phyloP scores from a whole-genome alignment of 305 asterid species.

The Lippia alba region DNA sequence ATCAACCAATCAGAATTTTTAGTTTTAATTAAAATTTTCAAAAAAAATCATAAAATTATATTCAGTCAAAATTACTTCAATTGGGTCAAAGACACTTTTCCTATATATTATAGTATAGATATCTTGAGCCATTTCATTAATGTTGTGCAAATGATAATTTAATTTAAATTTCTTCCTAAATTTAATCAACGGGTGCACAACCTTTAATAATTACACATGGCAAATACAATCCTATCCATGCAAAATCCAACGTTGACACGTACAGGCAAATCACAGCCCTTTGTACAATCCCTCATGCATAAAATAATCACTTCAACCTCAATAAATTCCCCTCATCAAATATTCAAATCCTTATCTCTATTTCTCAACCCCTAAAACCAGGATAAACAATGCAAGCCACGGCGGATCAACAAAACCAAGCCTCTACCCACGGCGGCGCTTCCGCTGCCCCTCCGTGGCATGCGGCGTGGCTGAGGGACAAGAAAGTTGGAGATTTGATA shows the following conservation, averaged over 20 bases:
- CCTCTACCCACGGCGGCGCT: neutral
- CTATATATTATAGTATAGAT: too few species aligned
- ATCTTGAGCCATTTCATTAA: too few species aligned
- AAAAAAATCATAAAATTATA: too few species aligned
- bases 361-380: neutral
- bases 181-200: too few species aligned
- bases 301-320: neutral
- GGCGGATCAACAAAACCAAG: neutral
- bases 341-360: neutral
- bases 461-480: slow-evolving; percentile 45
- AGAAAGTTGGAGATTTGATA: slow-evolving; percentile 50
- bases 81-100: too few species aligned
- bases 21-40: too few species aligned
- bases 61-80: too few species aligned
- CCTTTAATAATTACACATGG: neutral
- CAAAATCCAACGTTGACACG: neutral
- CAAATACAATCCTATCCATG: neutral
- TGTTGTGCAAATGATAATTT: too few species aligned
- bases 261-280: neutral
- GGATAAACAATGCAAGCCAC: neutral
- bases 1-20: too few species aligned
- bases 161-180: slow-evolving; percentile 1
- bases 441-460: neutral
- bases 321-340: neutral
- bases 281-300: neutral